A percentile compares a stretch with the other conserved stretches of the same genome.
phyloP scores from a whole-genome alignment of 1,284 basidiomycete genomes.

The Cutaneotrichosporon cyanovorans region DNA sequence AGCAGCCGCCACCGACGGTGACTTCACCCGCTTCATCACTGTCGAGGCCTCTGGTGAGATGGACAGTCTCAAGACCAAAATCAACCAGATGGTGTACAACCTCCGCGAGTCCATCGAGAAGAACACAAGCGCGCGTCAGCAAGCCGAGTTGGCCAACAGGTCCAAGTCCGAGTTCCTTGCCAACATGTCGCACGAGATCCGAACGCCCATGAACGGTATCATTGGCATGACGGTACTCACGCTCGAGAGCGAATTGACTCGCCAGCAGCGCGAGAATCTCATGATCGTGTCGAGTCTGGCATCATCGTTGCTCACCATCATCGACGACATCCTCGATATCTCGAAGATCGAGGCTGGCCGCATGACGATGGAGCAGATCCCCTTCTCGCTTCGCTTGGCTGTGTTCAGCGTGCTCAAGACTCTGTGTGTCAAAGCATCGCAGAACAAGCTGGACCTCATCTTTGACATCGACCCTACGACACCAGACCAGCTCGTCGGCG shows the following conservation, averaged over 20 bases:
- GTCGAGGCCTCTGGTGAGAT: constrained; percentile 98
- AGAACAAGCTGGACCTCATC: constrained; percentile 93
- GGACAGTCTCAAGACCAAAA: constrained; percentile 97
- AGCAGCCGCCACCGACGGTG: constrained; percentile 96
- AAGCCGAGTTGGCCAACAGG: constrained; percentile 91
- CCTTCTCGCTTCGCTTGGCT: constrained; percentile 93
- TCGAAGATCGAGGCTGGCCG: constrained; percentile 97
- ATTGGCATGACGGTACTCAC: constrained; percentile 84
- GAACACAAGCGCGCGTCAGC: constrained; percentile 96
- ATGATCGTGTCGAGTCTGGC: constrained; percentile 93
- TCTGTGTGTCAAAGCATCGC: constrained; percentile 92
- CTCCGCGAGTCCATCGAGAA: constrained; percentile 95
- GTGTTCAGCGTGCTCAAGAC: constrained; percentile 98
- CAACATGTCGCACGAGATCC: constrained; percentile 96
- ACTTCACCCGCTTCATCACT: constrained; percentile 98
- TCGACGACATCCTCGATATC: constrained; percentile 96
- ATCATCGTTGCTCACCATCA: constrained; percentile 87
- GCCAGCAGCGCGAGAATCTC: constrained; percentile 91
- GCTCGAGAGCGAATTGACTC: constrained; percentile 70
- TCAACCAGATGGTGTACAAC: constrained; percentile 90
- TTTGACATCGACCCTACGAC: constrained; percentile 95
- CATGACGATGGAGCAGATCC: constrained; percentile 99
- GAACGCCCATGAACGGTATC: constrained; percentile 98
- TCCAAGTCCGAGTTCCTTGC: constrained; percentile 97
- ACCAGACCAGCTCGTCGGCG: constrained; percentile 93